These are phyloP conservation scores for Magnaporthiopsis incrustans DNA, from an alignment of 2,329 filamentous ascomycete species.

Conservation along the genomic window DNA sequence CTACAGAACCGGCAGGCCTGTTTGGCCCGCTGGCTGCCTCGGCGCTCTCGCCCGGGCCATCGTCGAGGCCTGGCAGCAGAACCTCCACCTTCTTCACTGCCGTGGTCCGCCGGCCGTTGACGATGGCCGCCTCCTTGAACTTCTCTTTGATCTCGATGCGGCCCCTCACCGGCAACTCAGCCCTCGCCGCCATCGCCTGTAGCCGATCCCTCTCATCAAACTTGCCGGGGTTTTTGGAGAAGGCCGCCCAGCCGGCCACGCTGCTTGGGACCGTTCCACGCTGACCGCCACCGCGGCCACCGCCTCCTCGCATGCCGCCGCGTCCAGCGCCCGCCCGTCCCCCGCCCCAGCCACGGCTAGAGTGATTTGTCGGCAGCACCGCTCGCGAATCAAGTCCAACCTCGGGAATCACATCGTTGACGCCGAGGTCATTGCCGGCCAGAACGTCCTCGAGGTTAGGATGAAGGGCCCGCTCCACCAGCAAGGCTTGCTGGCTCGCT, in stretches of 20 bases:
- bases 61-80: neutral
- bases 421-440: neutral
- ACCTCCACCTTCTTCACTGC: neutral
- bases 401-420: neutral
- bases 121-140: conserved; percentile 2
- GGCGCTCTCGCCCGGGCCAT: neutral
- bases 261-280: neutral
- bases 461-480: neutral
- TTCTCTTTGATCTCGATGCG: neutral
- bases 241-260: neutral
- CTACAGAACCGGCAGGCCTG: neutral
- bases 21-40: neutral
- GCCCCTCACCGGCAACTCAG: neutral
- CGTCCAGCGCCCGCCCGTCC: neutral
- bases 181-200: neutral
- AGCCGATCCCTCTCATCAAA: neutral
- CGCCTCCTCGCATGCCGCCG: neutral
- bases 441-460: neutral
- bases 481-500: neutral
- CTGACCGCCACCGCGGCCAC: neutral
- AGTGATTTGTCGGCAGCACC: neutral
- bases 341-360: neutral
- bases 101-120: conserved; percentile 1
- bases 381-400: neutral
- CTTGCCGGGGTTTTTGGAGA: neutral